Evolutionary conservation across 2,329 filamentous ascomycete genomes (phyloP).

Genomic region (Exophiala aquamarina): DNA sequence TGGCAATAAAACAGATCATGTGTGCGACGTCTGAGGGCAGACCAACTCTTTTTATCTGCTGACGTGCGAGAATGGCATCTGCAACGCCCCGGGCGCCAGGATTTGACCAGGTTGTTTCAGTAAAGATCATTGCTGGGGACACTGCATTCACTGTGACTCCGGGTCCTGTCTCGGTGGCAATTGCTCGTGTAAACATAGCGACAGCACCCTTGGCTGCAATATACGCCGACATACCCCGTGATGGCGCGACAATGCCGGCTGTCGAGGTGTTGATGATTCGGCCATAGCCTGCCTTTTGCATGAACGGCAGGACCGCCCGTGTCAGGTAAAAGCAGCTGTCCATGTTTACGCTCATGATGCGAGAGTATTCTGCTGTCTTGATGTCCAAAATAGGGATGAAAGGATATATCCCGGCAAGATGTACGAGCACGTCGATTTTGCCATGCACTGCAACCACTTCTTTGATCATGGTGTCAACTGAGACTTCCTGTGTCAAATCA

Average conservation of each 20-base stretch:
- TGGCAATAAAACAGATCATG: background rate
- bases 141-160: background rate
- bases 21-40: background rate
- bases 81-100: conserved; percentile 28
- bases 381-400: background rate
- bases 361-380: background rate
- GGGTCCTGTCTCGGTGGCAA: background rate
- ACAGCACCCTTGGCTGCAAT: background rate
- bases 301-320: background rate
- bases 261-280: background rate
- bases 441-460: background rate
- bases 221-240: background rate
- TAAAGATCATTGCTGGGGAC: background rate
- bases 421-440: background rate
- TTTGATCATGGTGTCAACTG: background rate
- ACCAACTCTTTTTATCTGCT: background rate
- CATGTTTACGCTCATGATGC: background rate
- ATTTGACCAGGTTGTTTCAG: background rate
- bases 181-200: background rate
- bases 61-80: background rate
- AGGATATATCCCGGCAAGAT: background rate
- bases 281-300: background rate
- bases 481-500: conserved; percentile 20
- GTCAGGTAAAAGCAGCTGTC: background rate
- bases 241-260: background rate